Conservation (phyloP, 2,329 filamentous ascomycete genomes). For the Pestalotiopsis fici region DNA sequence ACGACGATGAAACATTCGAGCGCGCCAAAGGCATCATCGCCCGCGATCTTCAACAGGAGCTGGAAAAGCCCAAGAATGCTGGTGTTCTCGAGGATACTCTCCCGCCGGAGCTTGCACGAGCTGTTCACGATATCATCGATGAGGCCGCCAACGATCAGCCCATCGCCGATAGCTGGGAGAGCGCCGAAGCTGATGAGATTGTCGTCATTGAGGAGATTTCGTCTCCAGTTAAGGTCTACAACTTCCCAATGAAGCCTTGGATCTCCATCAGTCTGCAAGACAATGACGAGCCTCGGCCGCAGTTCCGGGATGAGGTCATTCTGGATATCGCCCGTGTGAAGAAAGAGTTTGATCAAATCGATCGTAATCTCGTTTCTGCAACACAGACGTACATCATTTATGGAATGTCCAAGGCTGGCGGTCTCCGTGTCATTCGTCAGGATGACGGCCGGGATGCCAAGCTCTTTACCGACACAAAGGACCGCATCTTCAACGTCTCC, state of each 20-base stretch:
- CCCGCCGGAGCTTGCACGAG: conserved; percentile 52
- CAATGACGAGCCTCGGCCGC: conserved; percentile 55
- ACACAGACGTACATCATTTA: conserved; percentile 93
- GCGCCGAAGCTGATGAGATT: conserved; percentile 72
- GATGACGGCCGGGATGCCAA: conserved; percentile 90
- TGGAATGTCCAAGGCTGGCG: conserved; percentile 89
- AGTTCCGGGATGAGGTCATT: conserved; percentile 76
- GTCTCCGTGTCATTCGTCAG: conserved; percentile 90
- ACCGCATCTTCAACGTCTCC: conserved; percentile 92
- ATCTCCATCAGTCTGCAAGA: conserved; percentile 80
- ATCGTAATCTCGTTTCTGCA: conserved; percentile 88
- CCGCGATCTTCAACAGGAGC: conserved; percentile 51
- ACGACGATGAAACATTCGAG: conserved; percentile 48
- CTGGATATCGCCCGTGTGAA: conserved; percentile 93
- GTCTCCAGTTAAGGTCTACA: conserved; percentile 77
- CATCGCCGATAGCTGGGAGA: conserved; percentile 90
- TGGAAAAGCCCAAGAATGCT: conserved; percentile 55
- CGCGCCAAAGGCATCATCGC: conserved; percentile 48
- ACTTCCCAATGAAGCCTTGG: conserved; percentile 96
- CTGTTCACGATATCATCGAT: conserved; percentile 51
- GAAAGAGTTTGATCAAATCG: conserved; percentile 97
- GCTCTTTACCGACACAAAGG: conserved; percentile 86
- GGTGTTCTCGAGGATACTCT: conserved; percentile 54
- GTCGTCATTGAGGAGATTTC: conserved; percentile 66
- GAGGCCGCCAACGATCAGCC: conserved; percentile 60